A percentile compares a stretch with the other conserved stretches of the same genome.
Conservation (phyloP, 768 basidiomycete genomes). For the Trametes elegans region DNA sequence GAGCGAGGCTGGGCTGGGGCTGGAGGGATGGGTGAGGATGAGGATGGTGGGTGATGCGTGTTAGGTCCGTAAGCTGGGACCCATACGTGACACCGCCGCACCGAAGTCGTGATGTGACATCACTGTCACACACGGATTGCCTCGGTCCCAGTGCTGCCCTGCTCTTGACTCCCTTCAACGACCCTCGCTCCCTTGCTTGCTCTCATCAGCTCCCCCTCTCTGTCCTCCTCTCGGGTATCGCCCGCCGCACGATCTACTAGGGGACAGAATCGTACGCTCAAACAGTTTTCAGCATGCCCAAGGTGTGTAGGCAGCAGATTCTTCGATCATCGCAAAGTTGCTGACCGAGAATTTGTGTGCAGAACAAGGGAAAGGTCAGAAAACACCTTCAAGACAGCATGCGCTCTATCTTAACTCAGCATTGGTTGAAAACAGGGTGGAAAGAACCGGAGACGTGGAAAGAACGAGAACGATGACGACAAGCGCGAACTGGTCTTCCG, state of each 20-base stretch:
- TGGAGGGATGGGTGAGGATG: conserved; percentile 13
- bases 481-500: conserved; percentile 98
- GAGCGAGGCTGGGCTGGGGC: conserved; percentile 2
- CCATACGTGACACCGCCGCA: conserved; percentile 6
- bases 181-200: not conserved
- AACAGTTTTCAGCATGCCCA: conserved; percentile 42
- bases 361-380: conserved; percentile 79
- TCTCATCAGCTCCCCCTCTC: not conserved
- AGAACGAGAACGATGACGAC: conserved; percentile 99
- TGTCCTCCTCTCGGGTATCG: not conserved
- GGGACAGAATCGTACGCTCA: not conserved
- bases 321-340: conserved; percentile 17
- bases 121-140: conserved; percentile 16
- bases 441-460: conserved; percentile 98
- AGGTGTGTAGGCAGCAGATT: conserved; percentile 35
- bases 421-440: conserved; percentile 66
- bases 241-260: not conserved
- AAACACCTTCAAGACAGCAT: not conserved
- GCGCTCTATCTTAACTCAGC: not conserved
- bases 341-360: conserved; percentile 21
- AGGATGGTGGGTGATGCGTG: conserved; percentile 26
- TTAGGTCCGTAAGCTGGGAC: conserved; percentile 14
- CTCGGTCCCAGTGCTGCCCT: conserved; percentile 4
- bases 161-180: conserved; percentile 4
- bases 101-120: conserved; percentile 18